Base-by-base conservation (phyloP, 805 yeast genomes). In the Sugiyamaella mastotermitis region DNA sequence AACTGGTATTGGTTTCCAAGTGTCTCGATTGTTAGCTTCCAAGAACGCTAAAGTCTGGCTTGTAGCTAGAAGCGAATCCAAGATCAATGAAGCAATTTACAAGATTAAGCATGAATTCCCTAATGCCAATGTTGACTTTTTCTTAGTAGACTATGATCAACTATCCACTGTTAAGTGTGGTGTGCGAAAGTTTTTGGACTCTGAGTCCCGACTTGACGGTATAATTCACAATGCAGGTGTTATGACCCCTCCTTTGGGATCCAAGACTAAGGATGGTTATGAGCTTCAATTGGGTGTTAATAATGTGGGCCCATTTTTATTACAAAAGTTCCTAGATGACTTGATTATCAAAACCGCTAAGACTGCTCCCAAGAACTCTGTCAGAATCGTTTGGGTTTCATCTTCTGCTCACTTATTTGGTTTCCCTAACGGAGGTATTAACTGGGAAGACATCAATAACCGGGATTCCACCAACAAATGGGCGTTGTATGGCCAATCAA, bases 241-340 rank as follows among this genome's bases (percentile, higher is more conserved):
- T 3, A 65, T 68, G 69, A 22, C 23, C n/a, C 66, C 68, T 2
- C 66, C 71, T 3, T 35, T 33, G 1, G 45, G 40, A 14, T 37
- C 37, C 11, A 33, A 40, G 17, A 63, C 76, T 3, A 45, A 51
- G 9, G 74, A 74, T 52, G 74, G 72, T 5, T 63, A 59, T 40
- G 78, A 74, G 35, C 38, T 58, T 25, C 72, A 69, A 39, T 52
- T 71, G 31, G 78, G 74, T 6, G 65, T 68, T 15, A 74, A 73
- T 49, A 61, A 51, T 18, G 45, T 74, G 11, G 78, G 71, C 2
- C 71, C 72, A 21, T 68, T 61, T 37, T 49, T 71, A 13, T 51
- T 74, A 15, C 65, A 69, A 40, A 61, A 60, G 37, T 49, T 56
- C 18, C 48, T 70, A 31, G 58, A 55, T 16, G 69, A 71, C 4